These are phyloP conservation scores for Isatis lusitanica DNA, from an alignment of 441 rosid genomes.

Conservation along the genomic window DNA sequence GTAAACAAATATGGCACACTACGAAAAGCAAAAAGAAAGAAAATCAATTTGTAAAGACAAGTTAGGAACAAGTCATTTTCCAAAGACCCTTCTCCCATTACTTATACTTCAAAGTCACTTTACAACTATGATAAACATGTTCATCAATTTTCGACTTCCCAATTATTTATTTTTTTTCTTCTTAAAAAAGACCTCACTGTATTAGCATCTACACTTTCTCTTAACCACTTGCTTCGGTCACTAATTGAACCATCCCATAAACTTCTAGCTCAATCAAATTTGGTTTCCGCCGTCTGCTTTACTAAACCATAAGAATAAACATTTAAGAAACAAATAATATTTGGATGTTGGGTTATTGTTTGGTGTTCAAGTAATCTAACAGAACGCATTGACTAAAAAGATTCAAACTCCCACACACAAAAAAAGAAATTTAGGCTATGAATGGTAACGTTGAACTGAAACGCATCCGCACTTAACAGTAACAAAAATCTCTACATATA, in stretches of 20 bases:
- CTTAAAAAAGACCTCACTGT: neutral
- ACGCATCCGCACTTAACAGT: too few relatives aligned
- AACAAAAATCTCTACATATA: too few relatives aligned
- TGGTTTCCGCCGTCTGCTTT: neutral
- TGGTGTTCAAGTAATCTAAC: neutral
- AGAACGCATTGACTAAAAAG: neutral
- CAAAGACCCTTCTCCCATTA: conserved; percentile 16
- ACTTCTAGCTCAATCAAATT: too few relatives aligned
- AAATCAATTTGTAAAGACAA: conserved; percentile 31
- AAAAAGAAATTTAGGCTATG: too few relatives aligned
- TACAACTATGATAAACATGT: conserved; percentile 46
- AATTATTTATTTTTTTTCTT: neutral
- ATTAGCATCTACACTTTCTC: neutral
- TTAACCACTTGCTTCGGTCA: neutral
- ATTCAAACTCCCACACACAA: neutral
- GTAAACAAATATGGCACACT: conserved; percentile 35
- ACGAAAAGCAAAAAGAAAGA: conserved; percentile 24
- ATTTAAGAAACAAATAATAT: neutral
- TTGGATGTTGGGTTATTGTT: neutral
- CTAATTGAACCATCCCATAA: neutral
- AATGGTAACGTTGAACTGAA: too few relatives aligned
- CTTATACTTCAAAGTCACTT: conserved; percentile 30
- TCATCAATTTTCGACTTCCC: conserved; percentile 26
- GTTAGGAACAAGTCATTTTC: conserved; percentile 75
- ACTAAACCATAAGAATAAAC: neutral